Evolutionary conservation across 2,329 filamentous ascomycete species (phyloP).

Genomic region (Xylariaceae sp.): DNA sequence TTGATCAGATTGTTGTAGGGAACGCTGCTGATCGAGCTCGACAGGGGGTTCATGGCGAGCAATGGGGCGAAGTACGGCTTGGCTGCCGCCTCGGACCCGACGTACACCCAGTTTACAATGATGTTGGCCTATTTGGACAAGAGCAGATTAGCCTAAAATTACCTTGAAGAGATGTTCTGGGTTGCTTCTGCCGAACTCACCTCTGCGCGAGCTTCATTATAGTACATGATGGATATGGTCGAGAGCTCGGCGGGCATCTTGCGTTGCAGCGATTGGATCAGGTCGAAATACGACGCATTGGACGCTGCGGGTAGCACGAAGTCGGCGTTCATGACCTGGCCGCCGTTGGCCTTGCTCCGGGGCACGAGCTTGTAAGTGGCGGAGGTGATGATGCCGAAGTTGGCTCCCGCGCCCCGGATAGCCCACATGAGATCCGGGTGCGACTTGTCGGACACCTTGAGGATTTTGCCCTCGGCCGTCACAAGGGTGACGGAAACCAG

Average conservation of each 20-base stretch:
- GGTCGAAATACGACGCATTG: constrained; percentile 6
- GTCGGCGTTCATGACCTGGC: constrained; percentile 1
- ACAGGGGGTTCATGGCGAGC: constrained; percentile 9
- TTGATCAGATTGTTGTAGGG: constrained; percentile 2
- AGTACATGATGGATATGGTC: not conserved
- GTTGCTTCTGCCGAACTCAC: too few species aligned
- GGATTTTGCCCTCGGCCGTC: constrained; percentile 11
- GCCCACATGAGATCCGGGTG: constrained; percentile 23
- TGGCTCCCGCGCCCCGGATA: constrained; percentile 21
- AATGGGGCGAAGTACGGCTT: constrained; percentile 12
- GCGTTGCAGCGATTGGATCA: not conserved
- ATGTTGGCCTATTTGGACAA: too few species aligned
- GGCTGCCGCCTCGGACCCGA: constrained; percentile 12
- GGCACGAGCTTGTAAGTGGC: constrained; percentile 16
- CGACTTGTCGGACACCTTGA: constrained; percentile 8
- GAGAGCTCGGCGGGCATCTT: not conserved
- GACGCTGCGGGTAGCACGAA: constrained; percentile 6
- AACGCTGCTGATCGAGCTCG: not conserved
- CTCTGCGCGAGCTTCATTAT: not conserved
- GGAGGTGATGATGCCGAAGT: constrained; percentile 21
- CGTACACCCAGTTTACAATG: too few species aligned
- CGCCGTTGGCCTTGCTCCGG: constrained; percentile 5
- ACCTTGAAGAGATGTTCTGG: too few species aligned
- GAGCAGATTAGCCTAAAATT: too few species aligned
- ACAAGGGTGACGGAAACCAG: constrained; percentile 16